These are phyloP conservation scores for Sarocladium oryzae DNA, from an alignment of 2,329 filamentous ascomycete genomes.

Conservation along the genomic window DNA sequence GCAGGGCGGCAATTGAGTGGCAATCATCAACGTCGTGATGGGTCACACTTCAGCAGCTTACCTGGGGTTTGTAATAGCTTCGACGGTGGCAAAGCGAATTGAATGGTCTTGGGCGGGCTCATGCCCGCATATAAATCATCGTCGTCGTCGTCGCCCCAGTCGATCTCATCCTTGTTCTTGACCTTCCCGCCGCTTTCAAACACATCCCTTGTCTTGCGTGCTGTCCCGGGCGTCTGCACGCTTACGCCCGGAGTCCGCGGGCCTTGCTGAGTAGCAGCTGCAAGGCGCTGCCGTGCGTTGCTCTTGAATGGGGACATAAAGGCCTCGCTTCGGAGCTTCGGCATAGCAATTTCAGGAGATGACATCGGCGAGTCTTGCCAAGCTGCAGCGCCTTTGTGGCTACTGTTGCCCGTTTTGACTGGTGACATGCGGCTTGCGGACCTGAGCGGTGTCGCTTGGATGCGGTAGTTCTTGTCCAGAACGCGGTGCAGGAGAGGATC, in stretches of 20 bases:
- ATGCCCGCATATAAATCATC: constrained; percentile 61
- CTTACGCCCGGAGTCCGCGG: constrained; percentile 77
- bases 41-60: constrained; percentile 34
- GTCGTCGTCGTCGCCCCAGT: constrained; percentile 69
- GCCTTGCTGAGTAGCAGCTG: constrained; percentile 34
- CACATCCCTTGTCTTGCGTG: constrained; percentile 43
- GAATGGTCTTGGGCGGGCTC: constrained; percentile 90
- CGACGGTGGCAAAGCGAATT: constrained; percentile 73
- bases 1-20: too few species aligned
- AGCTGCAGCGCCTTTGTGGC: constrained; percentile 19
- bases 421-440: constrained; percentile 37
- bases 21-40: too few species aligned
- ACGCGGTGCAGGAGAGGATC: constrained; percentile 84
- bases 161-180: constrained; percentile 46
- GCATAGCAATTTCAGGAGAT: constrained; percentile 72
- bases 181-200: constrained; percentile 26
- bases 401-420: constrained; percentile 27
- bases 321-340: constrained; percentile 76
- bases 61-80: constrained; percentile 75
- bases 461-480: constrained; percentile 91
- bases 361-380: constrained; percentile 61
- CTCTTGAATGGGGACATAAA: constrained; percentile 69
- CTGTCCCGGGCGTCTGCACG: constrained; percentile 65
- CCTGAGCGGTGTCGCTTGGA: constrained; percentile 84
- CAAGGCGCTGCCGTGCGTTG: constrained; percentile 33